These are phyloP conservation scores for Xylaria sp. DNA, from an alignment of 2,329 filamentous ascomycete species.

Conservation along the genomic window DNA sequence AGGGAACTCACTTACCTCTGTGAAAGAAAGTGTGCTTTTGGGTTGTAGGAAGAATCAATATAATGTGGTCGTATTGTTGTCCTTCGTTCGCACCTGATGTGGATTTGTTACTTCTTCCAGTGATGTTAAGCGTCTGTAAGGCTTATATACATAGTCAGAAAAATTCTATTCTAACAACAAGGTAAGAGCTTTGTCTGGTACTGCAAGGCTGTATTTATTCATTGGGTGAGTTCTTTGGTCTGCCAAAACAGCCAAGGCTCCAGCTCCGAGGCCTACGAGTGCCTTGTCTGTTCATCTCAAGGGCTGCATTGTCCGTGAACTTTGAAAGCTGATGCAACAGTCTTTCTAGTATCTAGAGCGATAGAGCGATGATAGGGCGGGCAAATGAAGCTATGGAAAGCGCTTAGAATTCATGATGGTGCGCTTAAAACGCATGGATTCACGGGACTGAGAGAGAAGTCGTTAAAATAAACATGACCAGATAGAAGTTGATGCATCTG, in stretches of 20 bases:
- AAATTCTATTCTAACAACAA: background rate
- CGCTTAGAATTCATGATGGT: too few species aligned
- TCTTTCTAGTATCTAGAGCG: background rate
- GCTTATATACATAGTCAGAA: slow-evolving; percentile 10
- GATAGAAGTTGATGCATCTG: too few species aligned
- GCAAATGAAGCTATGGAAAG: background rate
- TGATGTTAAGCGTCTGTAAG: background rate
- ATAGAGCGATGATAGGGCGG: background rate
- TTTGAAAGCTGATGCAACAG: background rate
- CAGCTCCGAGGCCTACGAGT: background rate
- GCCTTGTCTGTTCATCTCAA: background rate
- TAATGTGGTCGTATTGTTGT: slow-evolving; percentile 1
- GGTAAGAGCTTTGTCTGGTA: slow-evolving; percentile 5
- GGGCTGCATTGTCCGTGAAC: background rate
- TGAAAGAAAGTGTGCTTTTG: too few species aligned
- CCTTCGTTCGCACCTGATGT: background rate
- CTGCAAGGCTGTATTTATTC: background rate
- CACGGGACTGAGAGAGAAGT: too few species aligned
- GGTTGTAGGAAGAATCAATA: background rate
- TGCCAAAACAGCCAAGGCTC: background rate
- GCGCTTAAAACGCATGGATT: background rate
- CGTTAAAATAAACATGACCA: background rate
- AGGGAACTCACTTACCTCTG: background rate
- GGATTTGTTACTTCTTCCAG: background rate
- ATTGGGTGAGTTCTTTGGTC: background rate